Evolutionary conservation across 352 stramenopile genomes (phyloP).

Genomic region (Phytophthora sp.): DNA sequence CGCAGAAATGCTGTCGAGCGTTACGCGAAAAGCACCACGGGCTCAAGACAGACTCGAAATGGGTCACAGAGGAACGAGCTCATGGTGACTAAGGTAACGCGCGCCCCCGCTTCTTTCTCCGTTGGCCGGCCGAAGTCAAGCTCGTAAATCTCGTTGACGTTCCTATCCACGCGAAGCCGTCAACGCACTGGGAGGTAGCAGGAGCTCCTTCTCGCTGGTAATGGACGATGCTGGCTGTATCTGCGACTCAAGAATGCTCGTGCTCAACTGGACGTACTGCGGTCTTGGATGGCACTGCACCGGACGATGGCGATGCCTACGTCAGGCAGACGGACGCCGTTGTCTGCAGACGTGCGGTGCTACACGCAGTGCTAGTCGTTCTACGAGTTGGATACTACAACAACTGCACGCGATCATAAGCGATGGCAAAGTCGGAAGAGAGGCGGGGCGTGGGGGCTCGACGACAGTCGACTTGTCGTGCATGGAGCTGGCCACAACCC

Average conservation of each 20-base stretch:
- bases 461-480: neutral
- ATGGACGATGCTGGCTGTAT: neutral
- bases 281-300: neutral
- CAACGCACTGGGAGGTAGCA: constrained; percentile 20
- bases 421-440: too few relatives aligned
- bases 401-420: too few relatives aligned
- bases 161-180: neutral
- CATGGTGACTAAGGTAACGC: neutral
- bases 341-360: neutral
- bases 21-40: constrained; percentile 2
- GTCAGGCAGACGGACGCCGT: too few relatives aligned
- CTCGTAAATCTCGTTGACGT: neutral
- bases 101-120: too few relatives aligned
- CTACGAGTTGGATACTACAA: too few relatives aligned
- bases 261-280: neutral
- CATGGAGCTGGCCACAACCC: neutral
- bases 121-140: too few relatives aligned
- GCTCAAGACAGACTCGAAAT: too few relatives aligned
- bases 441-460: too few relatives aligned
- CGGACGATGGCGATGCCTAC: too few relatives aligned
- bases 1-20: constrained; percentile 3
- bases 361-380: neutral
- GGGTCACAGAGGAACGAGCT: neutral
- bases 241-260: constrained; percentile 2
- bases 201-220: neutral